Conservation (phyloP, 257 asterid genomes). For the Haberlea rhodopensis region DNA sequence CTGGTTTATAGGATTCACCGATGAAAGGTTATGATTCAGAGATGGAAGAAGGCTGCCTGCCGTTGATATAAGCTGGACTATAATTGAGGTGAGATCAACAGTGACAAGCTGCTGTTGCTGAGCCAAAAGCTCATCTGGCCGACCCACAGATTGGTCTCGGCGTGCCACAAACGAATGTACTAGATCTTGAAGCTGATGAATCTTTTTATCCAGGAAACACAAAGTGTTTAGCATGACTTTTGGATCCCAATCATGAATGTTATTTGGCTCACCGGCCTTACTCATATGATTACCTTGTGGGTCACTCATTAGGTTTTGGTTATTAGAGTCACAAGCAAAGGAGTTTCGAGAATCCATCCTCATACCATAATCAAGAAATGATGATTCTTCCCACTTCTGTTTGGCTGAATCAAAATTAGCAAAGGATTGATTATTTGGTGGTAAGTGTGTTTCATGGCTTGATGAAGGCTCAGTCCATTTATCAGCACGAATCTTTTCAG, state of each 20-base stretch:
- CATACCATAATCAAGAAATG: constrained; percentile 40
- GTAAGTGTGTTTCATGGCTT: constrained; percentile 32
- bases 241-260: constrained; percentile 68
- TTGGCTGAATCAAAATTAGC: constrained; percentile 36
- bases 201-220: constrained; percentile 71
- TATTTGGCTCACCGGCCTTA: constrained; percentile 34
- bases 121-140: constrained; percentile 52
- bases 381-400: constrained; percentile 48
- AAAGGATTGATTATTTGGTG: constrained; percentile 36
- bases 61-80: constrained; percentile 81
- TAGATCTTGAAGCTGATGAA: constrained; percentile 83
- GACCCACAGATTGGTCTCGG: constrained; percentile 41
- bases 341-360: constrained; percentile 33
- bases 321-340: constrained; percentile 17
- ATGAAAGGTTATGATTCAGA: constrained; percentile 43
- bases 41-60: constrained; percentile 96
- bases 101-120: constrained; percentile 89
- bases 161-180: constrained; percentile 60
- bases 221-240: constrained; percentile 63
- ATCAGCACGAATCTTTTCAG: constrained; percentile 53
- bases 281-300: constrained; percentile 36
- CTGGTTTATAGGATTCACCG: constrained; percentile 41
- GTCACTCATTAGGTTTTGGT: constrained; percentile 31
- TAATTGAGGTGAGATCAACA: constrained; percentile 85
- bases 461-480: constrained; percentile 53